Conservation (phyloP, 805 yeast species). For the Wickerhamiella occidentalis region DNA sequence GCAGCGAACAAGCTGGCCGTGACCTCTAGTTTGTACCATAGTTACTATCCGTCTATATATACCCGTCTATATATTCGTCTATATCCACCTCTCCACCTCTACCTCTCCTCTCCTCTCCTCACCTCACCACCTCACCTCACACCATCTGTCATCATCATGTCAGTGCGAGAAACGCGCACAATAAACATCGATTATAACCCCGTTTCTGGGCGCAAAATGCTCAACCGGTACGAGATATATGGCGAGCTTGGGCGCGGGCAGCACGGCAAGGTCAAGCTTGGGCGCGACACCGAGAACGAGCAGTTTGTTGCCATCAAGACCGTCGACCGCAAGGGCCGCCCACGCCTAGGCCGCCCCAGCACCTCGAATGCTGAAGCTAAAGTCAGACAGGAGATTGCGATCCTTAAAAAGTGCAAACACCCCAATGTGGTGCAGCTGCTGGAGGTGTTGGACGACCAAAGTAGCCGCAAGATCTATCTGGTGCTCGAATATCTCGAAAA, state of each 20-base stretch:
- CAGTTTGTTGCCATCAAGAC: constrained; percentile 82
- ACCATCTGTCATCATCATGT: constrained; percentile 7
- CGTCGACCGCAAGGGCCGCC: constrained; percentile 60
- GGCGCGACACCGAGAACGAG: constrained; percentile 49
- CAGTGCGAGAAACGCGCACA: constrained; percentile 70
- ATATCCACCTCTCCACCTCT: no score
- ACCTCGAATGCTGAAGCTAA: constrained; percentile 48
- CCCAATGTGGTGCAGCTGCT: constrained; percentile 80
- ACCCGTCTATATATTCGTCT: no score
- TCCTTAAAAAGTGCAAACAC: constrained; percentile 83
- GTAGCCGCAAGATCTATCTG: constrained; percentile 73
- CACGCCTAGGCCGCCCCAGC: constrained; percentile 38
- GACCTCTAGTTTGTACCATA: no score
- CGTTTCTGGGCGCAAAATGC: constrained; percentile 59
- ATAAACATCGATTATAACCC: constrained; percentile 85
- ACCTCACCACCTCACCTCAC: no score
- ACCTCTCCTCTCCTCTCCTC: no score
- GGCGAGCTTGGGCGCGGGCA: constrained; percentile 90
- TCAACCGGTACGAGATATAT: constrained; percentile 82
- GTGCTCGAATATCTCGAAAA: constrained; percentile 80
- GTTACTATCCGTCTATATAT: no score
- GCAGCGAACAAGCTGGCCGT: no score
- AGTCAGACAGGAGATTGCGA: constrained; percentile 77
- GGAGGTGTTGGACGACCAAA: constrained; percentile 80
- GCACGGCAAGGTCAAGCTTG: constrained; percentile 95